Base-by-base conservation (phyloP, 441 rosid species). In the Syzygium syzygioides region DNA sequence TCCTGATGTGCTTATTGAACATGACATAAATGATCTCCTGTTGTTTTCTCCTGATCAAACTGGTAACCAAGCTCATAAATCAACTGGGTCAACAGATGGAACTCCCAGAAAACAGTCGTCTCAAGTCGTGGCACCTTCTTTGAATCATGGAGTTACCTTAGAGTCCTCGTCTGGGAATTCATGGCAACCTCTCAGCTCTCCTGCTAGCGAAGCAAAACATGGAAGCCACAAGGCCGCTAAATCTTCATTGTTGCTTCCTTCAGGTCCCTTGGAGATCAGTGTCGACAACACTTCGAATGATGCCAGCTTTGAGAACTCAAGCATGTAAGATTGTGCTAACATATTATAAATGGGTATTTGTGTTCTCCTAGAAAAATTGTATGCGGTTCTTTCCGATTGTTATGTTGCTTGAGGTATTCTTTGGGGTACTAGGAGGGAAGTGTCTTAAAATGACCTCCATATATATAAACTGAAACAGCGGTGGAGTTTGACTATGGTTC, bases 21-120 rank as follows among this genome's bases (percentile, higher is more conserved):
- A 91, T 83, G 93, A 95, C 87, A 71, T 92, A 87, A 93, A 90
- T 89, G 94, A 96, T 90, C 55, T 90, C 76, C 91, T 90, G 52
- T 86, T 94, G 85, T 94, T 93, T 91, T 96, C 99, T 91, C 96
- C 98, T 90, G 92, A 95, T 91, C 95, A 93, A 92, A 90, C 79
- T 92, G 94, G 93, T 88, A 66, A 89, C 28, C 95, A 88, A 86
- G 89, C 92, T 66, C 94, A 92, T 48, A 91, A 91, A 84, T 76
- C 90, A 87, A 86, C 90, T 86, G 88, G 89, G 85, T 88, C 95
- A 64, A 91, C 91, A 88, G 87, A 88, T 60, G 90, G 79, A 89
- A 94, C 97, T 90, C 95, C 94, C 55, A 91, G 92, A 89, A 95
- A 92, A 91, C 93, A 91, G 88, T 91, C 91, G 88, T 92, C 90